These are phyloP conservation scores for Musa itinerans DNA, from an alignment of 176 grass and related monocot genomes.

Conservation along the genomic window DNA sequence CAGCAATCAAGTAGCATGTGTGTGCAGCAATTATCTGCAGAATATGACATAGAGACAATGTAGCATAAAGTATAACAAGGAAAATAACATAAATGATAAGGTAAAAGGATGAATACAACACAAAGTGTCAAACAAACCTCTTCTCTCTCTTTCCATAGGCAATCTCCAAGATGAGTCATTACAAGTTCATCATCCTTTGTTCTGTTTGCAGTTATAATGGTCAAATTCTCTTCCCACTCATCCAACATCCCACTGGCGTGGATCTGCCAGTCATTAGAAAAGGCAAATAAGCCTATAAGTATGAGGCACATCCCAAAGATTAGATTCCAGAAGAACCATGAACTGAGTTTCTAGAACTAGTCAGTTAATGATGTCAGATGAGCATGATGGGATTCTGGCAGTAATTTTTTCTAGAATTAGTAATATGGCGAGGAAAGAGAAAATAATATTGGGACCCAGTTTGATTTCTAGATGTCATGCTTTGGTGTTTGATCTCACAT, in stretches of 20 bases:
- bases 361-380: not conserved
- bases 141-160: slow-evolving; percentile 96
- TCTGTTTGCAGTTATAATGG: slow-evolving; percentile 92
- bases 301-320: not conserved
- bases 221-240: slow-evolving; percentile 96
- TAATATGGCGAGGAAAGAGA: no score
- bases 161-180: slow-evolving; percentile 92
- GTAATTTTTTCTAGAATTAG: not conserved
- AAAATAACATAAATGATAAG: slow-evolving; percentile 20
- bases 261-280: slow-evolving; percentile 22
- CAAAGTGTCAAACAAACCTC: slow-evolving; percentile 38
- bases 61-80: not conserved
- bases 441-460: no score
- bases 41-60: not conserved
- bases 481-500: no score
- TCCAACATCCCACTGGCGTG: slow-evolving; percentile 56
- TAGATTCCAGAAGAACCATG: not conserved
- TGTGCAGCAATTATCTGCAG: slow-evolving; percentile 84
- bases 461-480: no score
- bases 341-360: not conserved
- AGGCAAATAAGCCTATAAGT: not conserved
- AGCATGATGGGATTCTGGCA: not conserved
- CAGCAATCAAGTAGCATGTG: slow-evolving; percentile 91
- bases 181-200: slow-evolving; percentile 90
- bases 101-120: slow-evolving; percentile 18